These are phyloP conservation scores for Chrysanthemum seticuspe DNA, from an alignment of 129 eudicot genomes.

Conservation along the genomic window DNA sequence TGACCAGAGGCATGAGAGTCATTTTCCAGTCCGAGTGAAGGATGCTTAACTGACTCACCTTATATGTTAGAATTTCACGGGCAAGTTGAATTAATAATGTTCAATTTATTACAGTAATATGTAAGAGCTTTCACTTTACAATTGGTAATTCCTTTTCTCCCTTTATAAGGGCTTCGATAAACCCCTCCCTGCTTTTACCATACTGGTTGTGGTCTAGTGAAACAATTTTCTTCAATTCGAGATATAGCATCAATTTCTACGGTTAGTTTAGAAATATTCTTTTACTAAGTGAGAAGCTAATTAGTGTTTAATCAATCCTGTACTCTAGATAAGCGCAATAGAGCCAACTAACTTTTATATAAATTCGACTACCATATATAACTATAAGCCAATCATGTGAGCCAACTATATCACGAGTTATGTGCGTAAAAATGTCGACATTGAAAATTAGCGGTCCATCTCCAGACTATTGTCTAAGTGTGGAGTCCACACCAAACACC, in stretches of 20 bases:
- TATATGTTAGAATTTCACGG: no score
- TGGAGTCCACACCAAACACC: background rate
- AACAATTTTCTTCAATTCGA: slow-evolving; percentile 11
- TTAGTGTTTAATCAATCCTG: background rate
- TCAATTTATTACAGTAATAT: background rate
- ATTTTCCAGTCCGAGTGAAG: no score
- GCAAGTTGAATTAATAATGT: background rate
- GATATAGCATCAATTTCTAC: background rate
- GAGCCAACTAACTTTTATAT: background rate
- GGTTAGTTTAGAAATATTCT: background rate
- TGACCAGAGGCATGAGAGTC: no score
- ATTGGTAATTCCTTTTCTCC: background rate
- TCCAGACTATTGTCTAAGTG: background rate
- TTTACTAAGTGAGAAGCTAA: background rate
- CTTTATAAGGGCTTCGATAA: background rate
- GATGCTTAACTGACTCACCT: no score
- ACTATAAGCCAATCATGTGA: background rate
- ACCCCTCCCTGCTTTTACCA: background rate
- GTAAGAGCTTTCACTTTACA: background rate
- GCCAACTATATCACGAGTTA: background rate
- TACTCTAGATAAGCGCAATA: background rate
- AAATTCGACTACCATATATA: background rate
- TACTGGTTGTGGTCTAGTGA: background rate
- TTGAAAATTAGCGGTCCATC: background rate
- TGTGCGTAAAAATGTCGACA: background rate